Evolutionary conservation across 129 eudicot species (phyloP).

Genomic region (Pulicaria dysenterica): DNA sequence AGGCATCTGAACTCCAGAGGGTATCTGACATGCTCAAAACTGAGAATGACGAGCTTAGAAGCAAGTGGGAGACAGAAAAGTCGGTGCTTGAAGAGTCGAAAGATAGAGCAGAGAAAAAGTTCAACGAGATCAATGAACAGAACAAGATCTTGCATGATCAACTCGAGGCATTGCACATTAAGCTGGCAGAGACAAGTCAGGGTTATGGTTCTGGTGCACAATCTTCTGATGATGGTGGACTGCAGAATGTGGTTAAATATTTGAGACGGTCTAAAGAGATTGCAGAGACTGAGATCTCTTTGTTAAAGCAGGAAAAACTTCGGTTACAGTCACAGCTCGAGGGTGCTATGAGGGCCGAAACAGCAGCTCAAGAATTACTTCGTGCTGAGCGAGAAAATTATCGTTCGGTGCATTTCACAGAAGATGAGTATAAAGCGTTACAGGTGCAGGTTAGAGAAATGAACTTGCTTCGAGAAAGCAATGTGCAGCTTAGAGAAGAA

Average conservation of each 20-base stretch:
- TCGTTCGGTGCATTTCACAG: conserved; percentile 57
- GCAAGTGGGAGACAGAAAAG: conserved; percentile 78
- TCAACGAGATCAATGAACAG: conserved; percentile 70
- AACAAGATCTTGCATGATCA: conserved; percentile 75
- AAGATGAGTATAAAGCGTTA: conserved; percentile 85
- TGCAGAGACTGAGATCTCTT: conserved; percentile 90
- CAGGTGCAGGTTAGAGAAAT: conserved; percentile 90
- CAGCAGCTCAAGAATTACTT: conserved; percentile 68
- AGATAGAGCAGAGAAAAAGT: conserved; percentile 68
- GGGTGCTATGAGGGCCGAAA: conserved; percentile 70
- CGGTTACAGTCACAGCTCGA: conserved; percentile 94
- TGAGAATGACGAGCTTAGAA: conserved; percentile 73
- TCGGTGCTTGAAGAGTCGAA: conserved; percentile 52
- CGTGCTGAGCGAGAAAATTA: conserved; percentile 66
- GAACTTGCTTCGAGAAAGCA: conserved; percentile 90
- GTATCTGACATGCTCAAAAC: conserved; percentile 50
- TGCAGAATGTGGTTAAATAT: conserved; percentile 84
- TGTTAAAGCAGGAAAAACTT: conserved; percentile 83
- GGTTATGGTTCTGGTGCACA: conserved; percentile 37
- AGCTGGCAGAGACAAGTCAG: conserved; percentile 64
- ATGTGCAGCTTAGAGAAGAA: conserved; percentile 88
- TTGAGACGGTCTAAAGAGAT: conserved; percentile 92
- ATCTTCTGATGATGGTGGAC: conserved; percentile 59
- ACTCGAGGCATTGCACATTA: conserved; percentile 87
- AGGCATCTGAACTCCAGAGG: conserved; percentile 66